A percentile compares a stretch with the other conserved stretches of the same genome.
Evolutionary conservation across 2,329 filamentous ascomycete genomes (phyloP).

Genomic region (Reticulascus tulasneorum): DNA sequence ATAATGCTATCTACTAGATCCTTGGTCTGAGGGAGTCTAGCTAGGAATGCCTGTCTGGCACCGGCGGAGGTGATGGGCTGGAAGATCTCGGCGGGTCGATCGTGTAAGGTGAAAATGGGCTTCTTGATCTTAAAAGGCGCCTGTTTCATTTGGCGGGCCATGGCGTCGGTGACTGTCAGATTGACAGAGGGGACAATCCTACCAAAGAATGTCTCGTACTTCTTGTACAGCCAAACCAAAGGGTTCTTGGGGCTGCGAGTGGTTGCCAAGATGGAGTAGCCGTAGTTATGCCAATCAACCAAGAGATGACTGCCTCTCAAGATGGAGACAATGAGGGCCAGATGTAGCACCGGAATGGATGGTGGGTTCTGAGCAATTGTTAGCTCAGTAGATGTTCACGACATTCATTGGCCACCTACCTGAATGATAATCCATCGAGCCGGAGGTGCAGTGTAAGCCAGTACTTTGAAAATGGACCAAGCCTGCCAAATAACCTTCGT

Average conservation of each 20-base stretch:
- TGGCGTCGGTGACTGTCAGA: slow-evolving; percentile 85
- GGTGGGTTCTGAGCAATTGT: slow-evolving; percentile 70
- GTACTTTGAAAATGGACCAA: slow-evolving; percentile 62
- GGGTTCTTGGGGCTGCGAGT: slow-evolving; percentile 58
- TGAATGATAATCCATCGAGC: slow-evolving; percentile 83
- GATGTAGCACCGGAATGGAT: slow-evolving; percentile 82
- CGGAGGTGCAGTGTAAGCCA: slow-evolving; percentile 72
- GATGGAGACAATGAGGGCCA: slow-evolving; percentile 69
- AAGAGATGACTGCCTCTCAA: slow-evolving; percentile 77
- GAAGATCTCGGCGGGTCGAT: slow-evolving; percentile 81
- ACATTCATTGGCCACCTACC: slow-evolving; percentile 32
- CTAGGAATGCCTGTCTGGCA: slow-evolving; percentile 56
- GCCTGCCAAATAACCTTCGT: slow-evolving; percentile 85
- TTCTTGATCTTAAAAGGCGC: slow-evolving; percentile 61
- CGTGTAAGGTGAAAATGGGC: slow-evolving; percentile 71
- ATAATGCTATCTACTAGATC: slow-evolving; percentile 56
- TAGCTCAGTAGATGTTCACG: not conserved
- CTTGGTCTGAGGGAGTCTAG: slow-evolving; percentile 60
- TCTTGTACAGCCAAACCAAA: slow-evolving; percentile 71
- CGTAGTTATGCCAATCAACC: slow-evolving; percentile 99
- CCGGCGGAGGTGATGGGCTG: slow-evolving; percentile 55
- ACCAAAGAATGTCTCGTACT: slow-evolving; percentile 73
- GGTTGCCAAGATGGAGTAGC: slow-evolving; percentile 81
- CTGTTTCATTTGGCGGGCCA: slow-evolving; percentile 67
- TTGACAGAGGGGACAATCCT: slow-evolving; percentile 65